Percentiles rank a stretch among this genome's conserved stretches.
Evolutionary conservation across 2,329 filamentous ascomycete genomes (phyloP).

Genomic region (Dothideomycetidae sp.): DNA sequence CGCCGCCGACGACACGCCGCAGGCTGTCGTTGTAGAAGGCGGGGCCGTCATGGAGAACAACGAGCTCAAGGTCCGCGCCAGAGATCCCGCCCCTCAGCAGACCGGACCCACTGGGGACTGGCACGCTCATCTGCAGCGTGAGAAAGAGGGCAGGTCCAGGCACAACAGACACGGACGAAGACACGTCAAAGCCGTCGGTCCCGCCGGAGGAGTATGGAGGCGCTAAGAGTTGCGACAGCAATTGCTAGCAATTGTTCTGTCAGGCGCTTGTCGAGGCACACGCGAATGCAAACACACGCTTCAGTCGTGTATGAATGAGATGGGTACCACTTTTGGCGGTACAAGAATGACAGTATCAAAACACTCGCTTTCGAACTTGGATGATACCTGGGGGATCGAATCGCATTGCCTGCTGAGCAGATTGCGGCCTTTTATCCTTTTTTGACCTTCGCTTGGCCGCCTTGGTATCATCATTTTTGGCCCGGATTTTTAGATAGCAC

Average conservation of each 20-base stretch:
- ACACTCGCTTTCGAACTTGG: background rate
- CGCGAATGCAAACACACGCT: no score
- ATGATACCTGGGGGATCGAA: background rate
- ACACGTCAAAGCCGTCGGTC: slow-evolving; percentile 5
- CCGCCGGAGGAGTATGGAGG: background rate
- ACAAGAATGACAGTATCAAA: background rate
- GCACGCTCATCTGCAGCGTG: slow-evolving; percentile 1
- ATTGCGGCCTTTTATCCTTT: background rate
- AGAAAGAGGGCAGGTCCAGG: slow-evolving; percentile 3
- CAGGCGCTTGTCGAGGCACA: background rate
- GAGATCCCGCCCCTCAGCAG: background rate
- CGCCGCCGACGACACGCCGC: background rate
- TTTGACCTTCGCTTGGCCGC: background rate
- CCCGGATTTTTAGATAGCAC: no score
- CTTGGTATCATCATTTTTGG: background rate
- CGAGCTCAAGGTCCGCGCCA: background rate
- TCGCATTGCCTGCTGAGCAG: background rate
- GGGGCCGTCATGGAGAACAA: background rate
- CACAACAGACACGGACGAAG: slow-evolving; percentile 1
- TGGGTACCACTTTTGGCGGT: background rate
- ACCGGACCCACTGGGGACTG: background rate
- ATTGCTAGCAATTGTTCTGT: no score
- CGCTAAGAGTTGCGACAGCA: background rate
- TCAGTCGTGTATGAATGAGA: background rate
- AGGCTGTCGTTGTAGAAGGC: background rate